Evolutionary conservation across 495 filamentous ascomycete species (phyloP), one percentile per base, ranked within the genome.

Genomic region (Penicillium diatomitis): DNA sequence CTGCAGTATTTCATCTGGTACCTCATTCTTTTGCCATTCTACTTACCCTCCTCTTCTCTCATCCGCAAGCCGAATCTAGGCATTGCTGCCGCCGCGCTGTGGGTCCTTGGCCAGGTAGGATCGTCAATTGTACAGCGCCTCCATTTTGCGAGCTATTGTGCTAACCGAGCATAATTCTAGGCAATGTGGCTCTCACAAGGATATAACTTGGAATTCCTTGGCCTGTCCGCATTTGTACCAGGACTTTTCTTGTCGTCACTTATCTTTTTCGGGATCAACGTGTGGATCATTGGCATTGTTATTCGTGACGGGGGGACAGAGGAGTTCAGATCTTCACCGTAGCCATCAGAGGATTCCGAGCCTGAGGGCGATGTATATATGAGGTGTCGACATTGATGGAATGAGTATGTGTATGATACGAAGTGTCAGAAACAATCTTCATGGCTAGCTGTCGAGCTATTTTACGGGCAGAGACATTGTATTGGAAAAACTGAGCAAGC

Each of bases 1-100:
- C 20, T 12, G 6, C 54, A 95, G 90, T 98, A 98, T 61, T 97
- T 97, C 63, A 78, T 98, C 48, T 98, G 92, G 92, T 96, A 98
- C 65, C 81, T 95, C 54, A 78, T 96, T 49, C 82, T 98, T 50
- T 77, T 97, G 10, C 91, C 92, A 0, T 83, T 96, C 38, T 95
- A 97, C 62, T 81, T 98, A 0, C 88, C 92, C 0, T 67, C 64
- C 5, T 95, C 89, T 0, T 85, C 83, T 2, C 74, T 97, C 8
- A 67, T 95, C 2, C 61, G 54, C 2, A 69, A 66, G 5, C 80
- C 78, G 2, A 39, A 50, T 3, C 58, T 84, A 4, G 92, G 92
- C 0, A 48, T 90, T 0, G 53, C 67, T 0, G 85, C 84, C 0
- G 63, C 84, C 8, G 56, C 59, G 0, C 61, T 90, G 7, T 98